A percentile compares a stretch with the other conserved stretches of the same genome.
Evolutionary conservation across 371 early-diverging fungal genomes (phyloP).

Genomic region (Neoconidiobolus thromboides): DNA sequence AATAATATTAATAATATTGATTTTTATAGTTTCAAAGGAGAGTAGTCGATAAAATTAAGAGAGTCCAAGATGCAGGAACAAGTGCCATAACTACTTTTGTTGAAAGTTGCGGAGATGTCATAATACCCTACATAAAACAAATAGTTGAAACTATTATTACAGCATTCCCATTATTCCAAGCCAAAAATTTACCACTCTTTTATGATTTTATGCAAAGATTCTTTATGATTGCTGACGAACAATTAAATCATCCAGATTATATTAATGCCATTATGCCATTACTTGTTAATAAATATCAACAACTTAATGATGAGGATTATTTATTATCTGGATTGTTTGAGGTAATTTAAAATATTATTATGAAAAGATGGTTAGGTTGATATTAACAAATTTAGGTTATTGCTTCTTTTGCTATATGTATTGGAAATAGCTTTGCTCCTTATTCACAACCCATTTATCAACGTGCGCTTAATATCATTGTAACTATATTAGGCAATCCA

Average conservation of each 20-base stretch:
- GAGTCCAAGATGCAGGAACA: constrained; percentile 91
- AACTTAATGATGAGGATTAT: constrained; percentile 51
- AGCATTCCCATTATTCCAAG: constrained; percentile 69
- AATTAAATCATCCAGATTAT: constrained; percentile 52
- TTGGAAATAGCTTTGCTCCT: constrained; percentile 66
- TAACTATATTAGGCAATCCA: constrained; percentile 31
- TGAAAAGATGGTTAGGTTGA: background rate
- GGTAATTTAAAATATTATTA: constrained; percentile 15
- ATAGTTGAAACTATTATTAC: constrained; percentile 53
- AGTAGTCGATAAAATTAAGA: constrained; percentile 74
- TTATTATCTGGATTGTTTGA: constrained; percentile 84
- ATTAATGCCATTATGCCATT: constrained; percentile 67
- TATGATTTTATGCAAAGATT: constrained; percentile 89
- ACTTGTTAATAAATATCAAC: constrained; percentile 62
- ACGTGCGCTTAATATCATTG: constrained; percentile 66
- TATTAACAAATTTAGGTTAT: constrained; percentile 32
- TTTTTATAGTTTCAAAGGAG: constrained; percentile 31
- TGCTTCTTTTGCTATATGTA: constrained; percentile 65
- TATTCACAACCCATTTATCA: constrained; percentile 68
- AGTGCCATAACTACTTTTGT: constrained; percentile 83
- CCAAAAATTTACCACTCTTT: constrained; percentile 69
- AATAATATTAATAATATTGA: too few species aligned
- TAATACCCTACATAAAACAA: constrained; percentile 64
- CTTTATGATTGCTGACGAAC: constrained; percentile 69
- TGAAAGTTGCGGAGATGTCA: constrained; percentile 56